Evolutionary conservation across 1,139 yeast genomes (phyloP), one percentile per base, ranked within the genome.

Genomic region (Yamadazyma sp.): DNA sequence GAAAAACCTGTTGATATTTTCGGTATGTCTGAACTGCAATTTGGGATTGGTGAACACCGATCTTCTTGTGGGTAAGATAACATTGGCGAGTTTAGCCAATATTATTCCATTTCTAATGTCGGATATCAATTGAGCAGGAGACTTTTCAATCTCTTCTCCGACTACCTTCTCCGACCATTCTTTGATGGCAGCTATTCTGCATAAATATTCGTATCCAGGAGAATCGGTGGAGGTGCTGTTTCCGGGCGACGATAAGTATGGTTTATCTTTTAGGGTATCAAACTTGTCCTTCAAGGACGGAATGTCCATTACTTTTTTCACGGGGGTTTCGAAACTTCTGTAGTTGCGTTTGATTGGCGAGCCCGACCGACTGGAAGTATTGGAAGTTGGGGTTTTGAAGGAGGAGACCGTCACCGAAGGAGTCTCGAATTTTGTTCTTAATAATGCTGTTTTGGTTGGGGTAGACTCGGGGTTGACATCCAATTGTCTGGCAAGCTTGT

Each of bases 11-110:
- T 89, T 88, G 54, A 92, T 92, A 56, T 92, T 92, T 58, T 94
- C 98, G 0, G 96, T 88, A 58, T 89, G 96, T 46, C 87, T 80
- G 67, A 87, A 92, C 58, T 88, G 95, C 33, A 88, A 68, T 42
- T 77, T 79, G 9, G 68, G 49, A 43, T 66, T 63, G 14, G 59
- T 53, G 45, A 67, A 71, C 2, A 72, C 74, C 5, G 57, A 50
- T 39, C 65, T 74, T 11, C 81, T 85, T 3, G 80, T 64, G 0
- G 97, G 95, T 34, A 86, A 79, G 38, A 92, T 81, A 3, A 71
- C 75, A 49, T 80, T 77, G 4, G 95, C 82, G 28, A 92, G 63
- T 54, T 86, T 83, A 2, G 98, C 98, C 34, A 92, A 68, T 38
- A 81, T 73, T 2, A 89, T 88, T 44, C 99, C 98, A 59, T 91